phyloP scores from a whole-genome alignment of 345 rosid genomes.

The Arabis hirsuta region DNA sequence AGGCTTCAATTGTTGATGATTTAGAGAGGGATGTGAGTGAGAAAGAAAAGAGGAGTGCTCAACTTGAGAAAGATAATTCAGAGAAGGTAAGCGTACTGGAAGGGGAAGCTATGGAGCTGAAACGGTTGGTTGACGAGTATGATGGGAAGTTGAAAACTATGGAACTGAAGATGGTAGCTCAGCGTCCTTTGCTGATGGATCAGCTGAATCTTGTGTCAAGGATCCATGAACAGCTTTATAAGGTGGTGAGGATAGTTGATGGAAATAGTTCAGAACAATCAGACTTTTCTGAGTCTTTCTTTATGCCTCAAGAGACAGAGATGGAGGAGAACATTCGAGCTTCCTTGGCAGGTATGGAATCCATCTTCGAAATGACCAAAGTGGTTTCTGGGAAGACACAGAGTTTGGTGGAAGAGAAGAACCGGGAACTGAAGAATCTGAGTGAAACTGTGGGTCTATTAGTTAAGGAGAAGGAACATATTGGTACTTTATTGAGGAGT shows the following conservation, averaged over 20 bases:
- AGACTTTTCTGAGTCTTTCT: constrained; percentile 81
- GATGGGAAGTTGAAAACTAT: constrained; percentile 68
- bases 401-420: constrained; percentile 69
- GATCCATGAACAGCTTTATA: constrained; percentile 75
- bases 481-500: constrained; percentile 81
- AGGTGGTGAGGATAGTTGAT: constrained; percentile 65
- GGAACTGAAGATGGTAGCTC: constrained; percentile 70
- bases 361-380: constrained; percentile 68
- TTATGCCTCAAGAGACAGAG: constrained; percentile 82
- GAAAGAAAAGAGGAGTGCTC: constrained; percentile 60
- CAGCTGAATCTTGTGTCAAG: constrained; percentile 82
- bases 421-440: constrained; percentile 62
- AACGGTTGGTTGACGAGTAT: constrained; percentile 68
- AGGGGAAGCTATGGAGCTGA: constrained; percentile 63
- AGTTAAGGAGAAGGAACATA: constrained; percentile 89
- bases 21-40: constrained; percentile 62
- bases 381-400: constrained; percentile 65
- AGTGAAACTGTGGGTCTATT: constrained; percentile 69
- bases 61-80: constrained; percentile 56
- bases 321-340: constrained; percentile 88
- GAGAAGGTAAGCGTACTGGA: constrained; percentile 56
- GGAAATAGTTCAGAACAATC: constrained; percentile 61
- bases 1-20: constrained; percentile 53
- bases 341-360: constrained; percentile 92
- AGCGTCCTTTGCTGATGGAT: constrained; percentile 73